Base-by-base conservation (phyloP, 306 rosid species). In the Quercus alba region DNA sequence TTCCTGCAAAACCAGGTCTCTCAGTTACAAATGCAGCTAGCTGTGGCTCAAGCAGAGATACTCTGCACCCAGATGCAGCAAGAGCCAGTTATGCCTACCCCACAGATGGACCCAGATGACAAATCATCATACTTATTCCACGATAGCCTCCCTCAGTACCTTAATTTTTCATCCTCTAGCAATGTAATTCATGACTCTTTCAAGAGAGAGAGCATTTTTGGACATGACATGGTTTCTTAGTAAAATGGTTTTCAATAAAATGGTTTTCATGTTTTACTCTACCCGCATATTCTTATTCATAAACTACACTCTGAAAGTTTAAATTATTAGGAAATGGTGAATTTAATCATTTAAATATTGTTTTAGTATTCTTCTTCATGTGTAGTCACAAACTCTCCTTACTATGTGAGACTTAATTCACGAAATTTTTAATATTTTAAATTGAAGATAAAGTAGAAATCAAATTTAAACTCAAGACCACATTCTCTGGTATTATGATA, bases 21-120 rank as follows among this genome's bases (percentile, higher is more conserved):
- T 4, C 92, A 95, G 78, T 93, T 95, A 19, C 96, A 95, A 75
- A 95, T 91, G 99, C 97, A 95, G 72, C 93, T 95, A 14, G 96
- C 99, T 3, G 87, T 93, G 67, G 99, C 96, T 63, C 94, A 95
- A 56, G 94, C 99, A 18, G 98, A 95, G 87, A 91, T 95, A 25
- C 92, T 93, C 41, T 91, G 97, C 85, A 83, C 85, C 72, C 97
- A 93, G 69, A 91, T 93, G 99, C 91, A 90, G 76, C 86, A 90
- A 19, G 94, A 90, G 51, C 84, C 88, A 1, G 75, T 81, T 77
- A 74, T 85, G 77, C 82, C 73, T n/a, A 20, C 59, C 79, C 72
- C 51, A 61, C 78, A 77, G 82, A 66, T 72, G 17, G 76, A 80
- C 23, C 63, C 72, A 18, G 72, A 87, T 25, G 84, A 87, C 38